Evolutionary conservation across 345 rosid species (phyloP), one percentile per base, ranked within the genome.

Genomic region (Camelina hispida): DNA sequence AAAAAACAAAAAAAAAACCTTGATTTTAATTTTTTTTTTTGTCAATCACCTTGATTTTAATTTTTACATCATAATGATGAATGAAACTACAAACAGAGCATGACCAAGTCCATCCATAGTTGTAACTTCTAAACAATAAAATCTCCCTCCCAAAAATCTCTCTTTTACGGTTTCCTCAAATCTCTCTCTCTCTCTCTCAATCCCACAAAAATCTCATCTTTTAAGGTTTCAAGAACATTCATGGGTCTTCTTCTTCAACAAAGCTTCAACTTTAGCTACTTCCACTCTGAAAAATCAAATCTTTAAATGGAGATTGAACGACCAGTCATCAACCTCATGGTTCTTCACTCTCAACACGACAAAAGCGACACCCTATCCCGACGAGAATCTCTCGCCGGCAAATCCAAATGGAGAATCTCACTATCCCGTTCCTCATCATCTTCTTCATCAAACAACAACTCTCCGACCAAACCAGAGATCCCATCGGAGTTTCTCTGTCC

Each of bases 401-500:
- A 80, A 57, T 83, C 73, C 1, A 87, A 72, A 76, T 87, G 91
- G 93, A 87, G 78, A 70, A 74, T 85, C 64, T 83, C 87, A 3
- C 71, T 85, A 12, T 72, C 76, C 53, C 83, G 74, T 13, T 75
- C 84, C 1, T 83, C 77, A 4, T 60, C 40, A 0, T 70, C 83
- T 3, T 62, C 76, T 16, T 66, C 70, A 7, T 40, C 20, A 4
- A 51, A 10, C 20, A 51, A 4, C 20, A 62, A 57, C 13, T 35
- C 78, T 7, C 78, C 63, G 15, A 25, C 81, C 0, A 71, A 62
- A 69, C 9, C 57, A 14, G 63, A 70, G 69, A 59, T 71, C 13
- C 96, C 92, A 1, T 6, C 71, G 11, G 97, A 92, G 68, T 92
- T 92, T 66, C 79, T 84, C 38, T 95, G 99, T 71, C 96, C 92